Evolutionary conservation across 2,329 filamentous ascomycete species (phyloP).

Genomic region (Colletotrichum somersetense): DNA sequence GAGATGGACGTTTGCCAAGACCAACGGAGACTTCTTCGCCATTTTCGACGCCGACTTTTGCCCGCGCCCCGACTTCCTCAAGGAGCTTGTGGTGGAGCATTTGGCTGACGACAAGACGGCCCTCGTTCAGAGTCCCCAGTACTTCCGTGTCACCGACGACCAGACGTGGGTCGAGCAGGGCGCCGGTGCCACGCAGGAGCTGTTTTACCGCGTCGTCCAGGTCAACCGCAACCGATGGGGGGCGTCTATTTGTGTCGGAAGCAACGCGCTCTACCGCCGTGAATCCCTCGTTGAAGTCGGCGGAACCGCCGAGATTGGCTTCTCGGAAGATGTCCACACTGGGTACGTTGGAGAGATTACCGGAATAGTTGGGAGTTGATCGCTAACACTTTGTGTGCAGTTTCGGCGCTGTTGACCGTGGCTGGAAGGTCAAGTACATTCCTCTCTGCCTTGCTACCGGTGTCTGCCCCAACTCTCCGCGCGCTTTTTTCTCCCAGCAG

Average conservation of each 20-base stretch:
- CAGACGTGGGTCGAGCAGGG: conserved; percentile 60
- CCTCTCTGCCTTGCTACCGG: conserved; percentile 57
- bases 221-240: conserved; percentile 56
- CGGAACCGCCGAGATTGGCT: conserved; percentile 57
- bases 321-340: conserved; percentile 59
- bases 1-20: conserved; percentile 55
- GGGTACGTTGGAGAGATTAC: conserved; percentile 46
- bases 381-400: conserved; percentile 32
- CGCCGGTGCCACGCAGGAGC: conserved; percentile 56
- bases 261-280: conserved; percentile 56
- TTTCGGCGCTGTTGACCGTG: conserved; percentile 56
- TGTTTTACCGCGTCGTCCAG: conserved; percentile 59
- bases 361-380: not conserved
- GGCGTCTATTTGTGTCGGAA: conserved; percentile 57
- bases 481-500: conserved; percentile 58
- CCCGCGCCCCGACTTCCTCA: conserved; percentile 55
- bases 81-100: conserved; percentile 55
- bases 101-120: conserved; percentile 54
- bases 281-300: conserved; percentile 55
- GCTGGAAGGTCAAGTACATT: conserved; percentile 58
- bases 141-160: conserved; percentile 53
- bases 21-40: conserved; percentile 55
- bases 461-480: conserved; percentile 57
- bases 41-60: conserved; percentile 60
- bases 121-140: conserved; percentile 58